phyloP scores from a whole-genome alignment of 768 basidiomycete genomes.

The Xerocomus potaroensis region DNA sequence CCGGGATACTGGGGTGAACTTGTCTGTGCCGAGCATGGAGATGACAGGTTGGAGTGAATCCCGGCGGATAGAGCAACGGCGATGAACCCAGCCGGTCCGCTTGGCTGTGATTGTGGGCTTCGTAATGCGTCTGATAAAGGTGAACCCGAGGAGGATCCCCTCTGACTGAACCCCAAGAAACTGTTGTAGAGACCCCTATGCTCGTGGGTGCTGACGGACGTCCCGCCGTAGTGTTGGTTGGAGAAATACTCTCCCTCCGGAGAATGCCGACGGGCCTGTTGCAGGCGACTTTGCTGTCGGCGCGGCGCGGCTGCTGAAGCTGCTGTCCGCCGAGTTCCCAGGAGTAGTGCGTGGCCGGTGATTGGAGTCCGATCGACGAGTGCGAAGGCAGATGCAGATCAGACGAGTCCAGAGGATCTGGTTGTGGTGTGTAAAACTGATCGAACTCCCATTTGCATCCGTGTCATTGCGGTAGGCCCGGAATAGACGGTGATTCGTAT shows the following conservation, averaged over 20 bases:
- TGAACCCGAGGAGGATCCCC: conserved; percentile 30
- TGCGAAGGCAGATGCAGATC: conserved; percentile 44
- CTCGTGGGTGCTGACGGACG: conserved; percentile 28
- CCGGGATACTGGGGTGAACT: conserved; percentile 33
- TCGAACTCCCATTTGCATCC: conserved; percentile 43
- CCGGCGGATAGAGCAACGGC: conserved; percentile 32
- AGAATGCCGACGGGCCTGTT: conserved; percentile 31
- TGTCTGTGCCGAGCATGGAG: conserved; percentile 33
- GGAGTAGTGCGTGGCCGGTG: conserved; percentile 38
- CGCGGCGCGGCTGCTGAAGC: conserved; percentile 35
- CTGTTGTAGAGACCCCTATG: conserved; percentile 25
- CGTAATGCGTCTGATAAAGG: conserved; percentile 35
- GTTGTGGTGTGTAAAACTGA: conserved; percentile 40
- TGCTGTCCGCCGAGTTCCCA: conserved; percentile 47
- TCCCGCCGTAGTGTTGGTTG: conserved; percentile 36
- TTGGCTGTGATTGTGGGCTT: too few relatives aligned
- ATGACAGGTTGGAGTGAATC: conserved; percentile 28
- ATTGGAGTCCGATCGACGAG: conserved; percentile 45
- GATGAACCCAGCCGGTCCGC: too few relatives aligned
- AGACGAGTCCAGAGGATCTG: conserved; percentile 42
- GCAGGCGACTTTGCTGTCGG: conserved; percentile 35
- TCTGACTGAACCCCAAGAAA: conserved; percentile 22
- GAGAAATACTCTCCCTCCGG: conserved; percentile 36
- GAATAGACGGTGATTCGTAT: conserved; percentile 73
- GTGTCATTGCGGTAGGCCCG: conserved; percentile 79